Conservation (phyloP, 2,329 filamentous ascomycete species). For the Aspergillus ustus region DNA sequence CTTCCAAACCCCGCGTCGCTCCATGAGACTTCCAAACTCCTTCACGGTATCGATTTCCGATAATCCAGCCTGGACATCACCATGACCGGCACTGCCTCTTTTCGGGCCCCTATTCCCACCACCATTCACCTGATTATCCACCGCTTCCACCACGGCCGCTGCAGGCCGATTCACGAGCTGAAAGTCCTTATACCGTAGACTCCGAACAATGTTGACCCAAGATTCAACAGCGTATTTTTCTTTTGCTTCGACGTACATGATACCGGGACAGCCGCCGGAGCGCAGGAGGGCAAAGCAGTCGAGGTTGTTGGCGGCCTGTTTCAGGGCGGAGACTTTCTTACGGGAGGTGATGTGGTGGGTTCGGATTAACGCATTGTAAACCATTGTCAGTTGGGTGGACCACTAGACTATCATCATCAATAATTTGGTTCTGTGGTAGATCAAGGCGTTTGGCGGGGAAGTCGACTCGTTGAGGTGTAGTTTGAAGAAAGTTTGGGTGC, state of each 20-base stretch:
- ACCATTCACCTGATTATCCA: slow-evolving; percentile 19
- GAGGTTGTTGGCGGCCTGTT: slow-evolving; percentile 64
- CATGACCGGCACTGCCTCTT: neutral
- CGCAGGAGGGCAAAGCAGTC: slow-evolving; percentile 69
- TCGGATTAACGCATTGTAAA: slow-evolving; percentile 68
- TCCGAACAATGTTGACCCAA: slow-evolving; percentile 69
- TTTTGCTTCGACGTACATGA: slow-evolving; percentile 75
- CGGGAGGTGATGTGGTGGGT: slow-evolving; percentile 83
- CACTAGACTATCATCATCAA: neutral
- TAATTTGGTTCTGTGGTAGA: slow-evolving; percentile 45
- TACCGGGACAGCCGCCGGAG: slow-evolving; percentile 70
- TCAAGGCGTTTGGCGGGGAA: neutral
- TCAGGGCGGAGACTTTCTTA: slow-evolving; percentile 71
- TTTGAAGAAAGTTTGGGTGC: neutral
- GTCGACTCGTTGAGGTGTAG: neutral
- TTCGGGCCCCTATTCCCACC: slow-evolving; percentile 5
- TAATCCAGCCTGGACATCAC: slow-evolving; percentile 37
- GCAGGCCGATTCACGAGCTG: slow-evolving; percentile 64
- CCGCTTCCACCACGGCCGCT: slow-evolving; percentile 30
- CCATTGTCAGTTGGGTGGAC: slow-evolving; percentile 19
- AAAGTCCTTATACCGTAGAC: slow-evolving; percentile 73
- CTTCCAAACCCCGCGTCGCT: slow-evolving; percentile 58
- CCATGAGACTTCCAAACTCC: slow-evolving; percentile 67
- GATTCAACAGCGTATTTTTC: slow-evolving; percentile 59
- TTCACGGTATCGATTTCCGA: slow-evolving; percentile 67